Conservation (phyloP, 192 early-diverging fungal genomes). For the Linnemannia zychae region DNA sequence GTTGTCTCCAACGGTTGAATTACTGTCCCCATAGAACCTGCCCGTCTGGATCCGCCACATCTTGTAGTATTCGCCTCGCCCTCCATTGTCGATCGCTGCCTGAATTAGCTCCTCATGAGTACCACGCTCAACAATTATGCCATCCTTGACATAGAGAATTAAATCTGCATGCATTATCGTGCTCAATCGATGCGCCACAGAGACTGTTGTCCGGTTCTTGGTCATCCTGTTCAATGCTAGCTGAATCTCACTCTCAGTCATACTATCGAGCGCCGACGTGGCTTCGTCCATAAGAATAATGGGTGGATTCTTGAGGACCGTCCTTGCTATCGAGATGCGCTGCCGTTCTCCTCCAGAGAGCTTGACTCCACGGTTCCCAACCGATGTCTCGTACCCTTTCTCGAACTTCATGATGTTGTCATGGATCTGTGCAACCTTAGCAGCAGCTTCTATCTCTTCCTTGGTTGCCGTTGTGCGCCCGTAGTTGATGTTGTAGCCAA, state of each 20-base stretch:
- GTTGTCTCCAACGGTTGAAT: conserved; percentile 2
- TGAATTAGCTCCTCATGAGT: conserved; percentile 81
- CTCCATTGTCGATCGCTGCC: conserved; percentile 47
- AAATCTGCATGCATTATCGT: conserved; percentile 88
- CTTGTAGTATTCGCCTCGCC: conserved; percentile 78
- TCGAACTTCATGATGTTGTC: conserved; percentile 78
- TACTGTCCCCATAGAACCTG: conserved; percentile 54
- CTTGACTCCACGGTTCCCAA: conserved; percentile 84
- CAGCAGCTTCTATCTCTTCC: conserved; percentile 67
- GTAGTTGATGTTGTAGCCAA: conserved; percentile 77
- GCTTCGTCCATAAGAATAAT: conserved; percentile 93
- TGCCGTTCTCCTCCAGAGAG: conserved; percentile 96
- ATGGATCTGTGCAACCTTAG: conserved; percentile 78
- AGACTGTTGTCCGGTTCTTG: conserved; percentile 84
- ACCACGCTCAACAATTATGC: conserved; percentile 84
- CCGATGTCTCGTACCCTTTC: conserved; percentile 88
- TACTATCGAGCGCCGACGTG: conserved; percentile 86
- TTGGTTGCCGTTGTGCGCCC: conserved; percentile 66
- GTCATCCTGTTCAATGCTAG: conserved; percentile 79
- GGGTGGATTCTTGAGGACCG: conserved; percentile 86
- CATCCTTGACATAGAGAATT: conserved; percentile 86
- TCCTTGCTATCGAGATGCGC: conserved; percentile 94
- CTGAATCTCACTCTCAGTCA: conserved; percentile 85
- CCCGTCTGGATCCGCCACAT: conserved; percentile 94
- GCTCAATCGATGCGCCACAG: conserved; percentile 86